Conservation (phyloP, 2,329 filamentous ascomycete species). For the Pseudocercospora pini-densiflorae region DNA sequence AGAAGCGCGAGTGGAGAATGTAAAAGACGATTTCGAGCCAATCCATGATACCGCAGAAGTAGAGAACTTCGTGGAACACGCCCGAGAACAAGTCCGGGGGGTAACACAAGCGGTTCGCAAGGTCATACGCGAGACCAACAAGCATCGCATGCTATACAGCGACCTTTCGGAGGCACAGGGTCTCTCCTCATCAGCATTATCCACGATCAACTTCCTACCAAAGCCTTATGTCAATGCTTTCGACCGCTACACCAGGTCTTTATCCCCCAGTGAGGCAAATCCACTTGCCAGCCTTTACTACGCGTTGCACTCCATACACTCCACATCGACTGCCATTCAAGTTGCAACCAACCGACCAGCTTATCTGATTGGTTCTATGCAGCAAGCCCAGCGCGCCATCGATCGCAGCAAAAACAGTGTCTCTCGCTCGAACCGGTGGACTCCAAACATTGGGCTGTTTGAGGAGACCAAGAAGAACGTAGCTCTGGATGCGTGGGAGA, state of each 20-base stretch:
- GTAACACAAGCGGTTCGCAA: slow-evolving; percentile 83
- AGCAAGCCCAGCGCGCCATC: slow-evolving; percentile 73
- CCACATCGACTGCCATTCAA: slow-evolving; percentile 81
- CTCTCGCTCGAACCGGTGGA: slow-evolving; percentile 76
- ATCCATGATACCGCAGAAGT: slow-evolving; percentile 76
- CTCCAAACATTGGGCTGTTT: slow-evolving; percentile 65
- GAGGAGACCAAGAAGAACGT: slow-evolving; percentile 85
- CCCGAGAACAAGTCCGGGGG: slow-evolving; percentile 83
- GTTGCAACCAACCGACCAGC: slow-evolving; percentile 78
- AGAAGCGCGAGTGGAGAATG: slow-evolving; percentile 77
- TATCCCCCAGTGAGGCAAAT: slow-evolving; percentile 70
- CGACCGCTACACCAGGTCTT: slow-evolving; percentile 69
- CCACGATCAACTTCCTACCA: slow-evolving; percentile 70
- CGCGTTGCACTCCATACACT: slow-evolving; percentile 77
- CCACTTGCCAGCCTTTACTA: slow-evolving; percentile 76
- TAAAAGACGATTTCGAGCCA: slow-evolving; percentile 87
- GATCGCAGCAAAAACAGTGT: slow-evolving; percentile 78
- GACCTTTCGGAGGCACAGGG: slow-evolving; percentile 71
- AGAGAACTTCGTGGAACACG: slow-evolving; percentile 89
- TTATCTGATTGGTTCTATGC: slow-evolving; percentile 76
- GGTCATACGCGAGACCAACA: slow-evolving; percentile 78
- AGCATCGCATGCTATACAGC: slow-evolving; percentile 65
- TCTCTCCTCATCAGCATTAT: slow-evolving; percentile 57
- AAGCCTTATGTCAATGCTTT: slow-evolving; percentile 70
- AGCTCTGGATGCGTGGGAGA: slow-evolving; percentile 82